phyloP scores from a whole-genome alignment of 768 basidiomycete species.

The Tricholoma bakamatsutake region DNA sequence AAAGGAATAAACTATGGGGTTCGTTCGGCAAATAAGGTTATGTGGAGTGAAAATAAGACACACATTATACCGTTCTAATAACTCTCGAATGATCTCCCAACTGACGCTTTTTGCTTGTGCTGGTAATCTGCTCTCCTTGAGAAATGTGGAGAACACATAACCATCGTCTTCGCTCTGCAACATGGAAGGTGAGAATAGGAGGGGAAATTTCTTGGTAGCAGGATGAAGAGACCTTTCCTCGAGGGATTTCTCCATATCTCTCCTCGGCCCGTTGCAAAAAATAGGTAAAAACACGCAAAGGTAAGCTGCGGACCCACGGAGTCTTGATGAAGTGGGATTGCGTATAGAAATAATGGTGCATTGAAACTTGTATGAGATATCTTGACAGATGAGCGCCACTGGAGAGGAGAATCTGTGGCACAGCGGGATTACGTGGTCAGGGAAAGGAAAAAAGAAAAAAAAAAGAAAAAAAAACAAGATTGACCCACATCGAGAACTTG shows the following conservation, averaged over 20 bases:
- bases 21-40: slow-evolving; percentile 13
- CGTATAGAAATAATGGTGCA: slow-evolving; percentile 74
- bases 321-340: slow-evolving; percentile 72
- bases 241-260: slow-evolving; percentile 60
- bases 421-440: slow-evolving; percentile 10
- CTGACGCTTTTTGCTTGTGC: slow-evolving; percentile 49
- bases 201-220: slow-evolving; percentile 5
- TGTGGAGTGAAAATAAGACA: slow-evolving; percentile 17
- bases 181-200: not conserved
- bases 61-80: slow-evolving; percentile 69
- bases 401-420: slow-evolving; percentile 55
- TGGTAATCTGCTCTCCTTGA: slow-evolving; percentile 67
- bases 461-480: no score
- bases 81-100: slow-evolving; percentile 60
- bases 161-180: slow-evolving; percentile 69
- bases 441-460: no score
- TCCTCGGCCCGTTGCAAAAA: slow-evolving; percentile 55
- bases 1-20: slow-evolving; percentile 69
- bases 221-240: slow-evolving; percentile 39
- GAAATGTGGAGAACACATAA: slow-evolving; percentile 52
- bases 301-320: slow-evolving; percentile 63
- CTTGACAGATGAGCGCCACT: slow-evolving; percentile 77
- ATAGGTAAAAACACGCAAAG: slow-evolving; percentile 54
- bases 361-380: slow-evolving; percentile 71
- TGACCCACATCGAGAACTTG: slow-evolving; percentile 63